phyloP scores from a whole-genome alignment of 306 rosid genomes.

The Malus fusca region DNA sequence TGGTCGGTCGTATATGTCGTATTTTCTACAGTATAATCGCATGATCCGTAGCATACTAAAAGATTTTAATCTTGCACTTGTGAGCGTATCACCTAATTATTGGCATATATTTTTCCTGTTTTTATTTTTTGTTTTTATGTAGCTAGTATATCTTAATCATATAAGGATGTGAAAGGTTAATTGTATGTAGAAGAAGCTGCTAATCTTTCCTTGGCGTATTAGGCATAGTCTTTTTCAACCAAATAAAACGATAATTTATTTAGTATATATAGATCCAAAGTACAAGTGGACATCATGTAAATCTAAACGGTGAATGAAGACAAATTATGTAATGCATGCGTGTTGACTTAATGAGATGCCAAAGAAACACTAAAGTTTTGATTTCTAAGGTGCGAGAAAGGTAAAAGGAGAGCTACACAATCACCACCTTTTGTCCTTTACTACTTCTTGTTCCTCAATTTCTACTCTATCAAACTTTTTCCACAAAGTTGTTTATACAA shows the following conservation, averaged over 20 bases:
- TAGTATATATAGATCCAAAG: background rate
- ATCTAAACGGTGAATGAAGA: background rate
- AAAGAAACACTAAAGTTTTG: background rate
- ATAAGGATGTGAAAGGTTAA: background rate
- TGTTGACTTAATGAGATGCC: constrained; percentile 5
- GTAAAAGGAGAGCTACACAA: background rate
- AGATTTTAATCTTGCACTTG: background rate
- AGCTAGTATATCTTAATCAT: background rate
- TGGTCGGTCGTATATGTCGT: too few species aligned
- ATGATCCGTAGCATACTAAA: background rate
- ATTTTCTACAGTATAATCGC: too few species aligned
- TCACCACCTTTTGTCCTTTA: background rate
- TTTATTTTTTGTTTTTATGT: background rate
- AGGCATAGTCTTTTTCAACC: background rate
- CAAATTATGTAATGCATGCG: background rate
- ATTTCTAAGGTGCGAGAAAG: background rate
- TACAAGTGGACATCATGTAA: background rate
- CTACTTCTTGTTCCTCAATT: background rate
- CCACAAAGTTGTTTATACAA: background rate
- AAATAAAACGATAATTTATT: background rate
- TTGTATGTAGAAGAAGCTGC: background rate
- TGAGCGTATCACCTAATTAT: background rate
- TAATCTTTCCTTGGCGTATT: background rate
- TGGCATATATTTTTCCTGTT: background rate
- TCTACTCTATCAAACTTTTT: background rate